Evolutionary conservation across 139 green algal genomes (phyloP).

Genomic region (Chlamydomonas sphaeroides): DNA sequence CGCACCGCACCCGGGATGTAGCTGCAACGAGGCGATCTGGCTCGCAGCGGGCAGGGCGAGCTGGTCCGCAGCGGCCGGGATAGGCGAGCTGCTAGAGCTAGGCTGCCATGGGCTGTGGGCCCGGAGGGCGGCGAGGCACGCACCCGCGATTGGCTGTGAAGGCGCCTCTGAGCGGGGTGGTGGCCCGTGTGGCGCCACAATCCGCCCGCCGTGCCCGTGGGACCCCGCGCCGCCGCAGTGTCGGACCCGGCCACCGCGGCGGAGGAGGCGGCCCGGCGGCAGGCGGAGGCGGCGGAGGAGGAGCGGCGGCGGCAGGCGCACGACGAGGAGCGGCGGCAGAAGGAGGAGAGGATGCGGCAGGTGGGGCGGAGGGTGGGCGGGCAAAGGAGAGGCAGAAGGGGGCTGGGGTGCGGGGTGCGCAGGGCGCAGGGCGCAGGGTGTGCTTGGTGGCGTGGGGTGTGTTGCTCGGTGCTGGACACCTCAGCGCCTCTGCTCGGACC

Average conservation of each 20-base stretch:
- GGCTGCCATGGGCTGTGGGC: no score
- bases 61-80: no score
- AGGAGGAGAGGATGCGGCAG: conserved; percentile 32
- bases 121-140: no score
- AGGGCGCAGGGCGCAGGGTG: not conserved
- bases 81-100: no score
- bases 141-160: no score
- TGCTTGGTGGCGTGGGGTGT: not conserved
- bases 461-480: no score
- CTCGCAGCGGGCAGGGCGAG: no score
- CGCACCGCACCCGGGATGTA: no score
- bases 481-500: no score
- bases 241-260: not conserved
- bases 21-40: no score
- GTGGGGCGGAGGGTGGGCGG: not conserved
- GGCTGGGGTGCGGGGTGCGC: conserved; percentile 8
- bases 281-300: not conserved
- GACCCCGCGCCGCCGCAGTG: not conserved
- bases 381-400: conserved; percentile 28
- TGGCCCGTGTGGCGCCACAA: not conserved
- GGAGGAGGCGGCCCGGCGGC: not conserved
- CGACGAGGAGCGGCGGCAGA: conserved; percentile 21
- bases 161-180: not conserved
- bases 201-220: not conserved
- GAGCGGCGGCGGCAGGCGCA: not conserved